Evolutionary conservation across 2,329 filamentous ascomycete genomes (phyloP), one percentile per base, ranked within the genome.

Genomic region (Lecanicillium sp.): DNA sequence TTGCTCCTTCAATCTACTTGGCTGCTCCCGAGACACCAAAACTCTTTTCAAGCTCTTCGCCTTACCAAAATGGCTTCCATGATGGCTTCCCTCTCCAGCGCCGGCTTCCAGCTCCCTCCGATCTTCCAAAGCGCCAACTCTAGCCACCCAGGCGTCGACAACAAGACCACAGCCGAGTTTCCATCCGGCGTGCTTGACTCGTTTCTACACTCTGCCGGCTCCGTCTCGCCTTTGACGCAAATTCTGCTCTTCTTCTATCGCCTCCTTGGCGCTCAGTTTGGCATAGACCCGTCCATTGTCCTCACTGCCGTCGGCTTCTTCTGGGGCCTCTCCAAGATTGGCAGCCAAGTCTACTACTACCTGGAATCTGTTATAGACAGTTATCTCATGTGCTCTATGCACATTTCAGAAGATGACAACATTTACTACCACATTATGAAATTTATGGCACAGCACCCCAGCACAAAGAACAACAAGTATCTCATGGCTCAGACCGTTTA

Each of bases 391-490:
- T 65, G 68, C 37, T 65, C 62, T 44, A 63, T 81, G 40, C 67
- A 68, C 36, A 62, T 82, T 34, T 64, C 59, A 41, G 70, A 68
- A 43, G 64, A 64, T 31, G 77, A 82, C 48, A 68, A 73, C 38
- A 76, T 80, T 19, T 78, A 78, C 48, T 37, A 52, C 3, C 71
- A 80, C 37, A 48, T 81, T 35, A 76, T 80, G 62, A 66, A 70
- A 37, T 81, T 71, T 62, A 63, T 80, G 7, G 69, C 71, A 0
- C 53, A 65, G 29, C 70, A 78, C 49, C 68, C 70, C 9, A 62
- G 59, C 16, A 67, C 75, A 43, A 62, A 62, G 22, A 67, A 67
- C 33, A 74, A 72, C 28, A 65, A 71, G 12, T 65, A 64, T 5
- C 57, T 79, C 13, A 70, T 67, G 44, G 75, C 73, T 6, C 71